These are phyloP conservation scores for Colletotrichum cordylinicola DNA, from an alignment of 2,329 filamentous ascomycete genomes.

Conservation along the genomic window DNA sequence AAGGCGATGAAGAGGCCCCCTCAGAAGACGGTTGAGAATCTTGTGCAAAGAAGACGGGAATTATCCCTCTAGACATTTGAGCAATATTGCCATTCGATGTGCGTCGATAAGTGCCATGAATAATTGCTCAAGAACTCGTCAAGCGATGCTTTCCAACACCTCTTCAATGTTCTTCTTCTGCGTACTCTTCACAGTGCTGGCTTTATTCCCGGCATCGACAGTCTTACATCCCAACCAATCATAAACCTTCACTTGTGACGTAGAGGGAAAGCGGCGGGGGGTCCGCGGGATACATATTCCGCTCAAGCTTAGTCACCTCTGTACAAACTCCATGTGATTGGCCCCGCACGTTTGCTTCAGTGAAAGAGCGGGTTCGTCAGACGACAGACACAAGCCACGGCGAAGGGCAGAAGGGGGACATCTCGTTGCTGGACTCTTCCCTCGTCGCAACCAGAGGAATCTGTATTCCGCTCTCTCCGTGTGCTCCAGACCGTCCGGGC, in stretches of 20 bases:
- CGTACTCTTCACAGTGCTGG: not conserved
- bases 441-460: not conserved
- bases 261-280: not conserved
- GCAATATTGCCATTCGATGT: not conserved
- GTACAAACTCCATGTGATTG: not conserved
- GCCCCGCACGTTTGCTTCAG: not conserved
- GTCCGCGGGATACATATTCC: conserved; percentile 9
- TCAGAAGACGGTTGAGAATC: accelerated
- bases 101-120: not conserved
- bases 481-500: not conserved
- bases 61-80: not conserved
- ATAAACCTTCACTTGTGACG: not conserved
- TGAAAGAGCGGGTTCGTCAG: not conserved
- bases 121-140: not conserved
- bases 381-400: not conserved
- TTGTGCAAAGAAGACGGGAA: accelerated
- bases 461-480: not conserved
- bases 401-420: not conserved
- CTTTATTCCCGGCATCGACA: not conserved
- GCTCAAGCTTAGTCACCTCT: not conserved
- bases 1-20: not conserved
- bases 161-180: not conserved
- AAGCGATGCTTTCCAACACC: not conserved
- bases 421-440: not conserved
- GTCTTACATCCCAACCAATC: not conserved